phyloP scores from a whole-genome alignment of 192 early-diverging fungal genomes.

The Phlyctochytrium bullatum region DNA sequence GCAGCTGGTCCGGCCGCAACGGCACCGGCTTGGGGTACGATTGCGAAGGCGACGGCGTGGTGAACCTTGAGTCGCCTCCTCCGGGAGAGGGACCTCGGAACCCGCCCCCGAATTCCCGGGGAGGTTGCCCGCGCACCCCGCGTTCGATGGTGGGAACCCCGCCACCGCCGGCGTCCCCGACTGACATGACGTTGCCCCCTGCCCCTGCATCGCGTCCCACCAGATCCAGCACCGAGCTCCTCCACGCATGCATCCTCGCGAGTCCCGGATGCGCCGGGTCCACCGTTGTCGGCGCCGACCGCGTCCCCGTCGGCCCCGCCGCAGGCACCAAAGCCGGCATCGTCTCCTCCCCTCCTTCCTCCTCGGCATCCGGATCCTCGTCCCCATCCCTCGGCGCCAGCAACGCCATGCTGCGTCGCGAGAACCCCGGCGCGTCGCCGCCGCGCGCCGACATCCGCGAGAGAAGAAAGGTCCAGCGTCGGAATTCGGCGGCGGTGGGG shows the following conservation, averaged over 20 bases:
- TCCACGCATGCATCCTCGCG: not conserved
- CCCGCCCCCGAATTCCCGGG: not conserved
- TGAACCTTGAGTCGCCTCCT: too few species aligned
- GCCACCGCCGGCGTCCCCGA: not conserved
- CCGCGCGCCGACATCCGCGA: slow-evolving; percentile 18
- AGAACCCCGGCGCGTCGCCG: not conserved
- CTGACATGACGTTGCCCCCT: not conserved
- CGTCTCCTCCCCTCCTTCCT: not conserved
- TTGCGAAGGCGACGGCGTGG: too few species aligned
- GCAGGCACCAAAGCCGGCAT: not conserved
- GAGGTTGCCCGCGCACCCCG: not conserved
- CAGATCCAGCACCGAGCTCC: not conserved
- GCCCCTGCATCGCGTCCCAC: not conserved
- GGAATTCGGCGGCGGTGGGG: slow-evolving; percentile 27
- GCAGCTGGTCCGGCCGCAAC: slow-evolving; percentile 2
- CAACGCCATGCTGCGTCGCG: not conserved
- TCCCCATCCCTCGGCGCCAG: not conserved
- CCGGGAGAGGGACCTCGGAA: too few species aligned
- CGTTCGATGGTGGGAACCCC: not conserved
- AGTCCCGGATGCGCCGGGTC: not conserved
- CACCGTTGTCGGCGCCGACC: not conserved
- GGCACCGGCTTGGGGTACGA: slow-evolving; percentile 8
- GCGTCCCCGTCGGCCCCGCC: not conserved
- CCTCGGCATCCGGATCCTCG: not conserved
- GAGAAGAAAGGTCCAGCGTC: slow-evolving; percentile 41